phyloP scores from a whole-genome alignment of 2,329 filamentous ascomycete species.

The Pseudocercospora fuligena region DNA sequence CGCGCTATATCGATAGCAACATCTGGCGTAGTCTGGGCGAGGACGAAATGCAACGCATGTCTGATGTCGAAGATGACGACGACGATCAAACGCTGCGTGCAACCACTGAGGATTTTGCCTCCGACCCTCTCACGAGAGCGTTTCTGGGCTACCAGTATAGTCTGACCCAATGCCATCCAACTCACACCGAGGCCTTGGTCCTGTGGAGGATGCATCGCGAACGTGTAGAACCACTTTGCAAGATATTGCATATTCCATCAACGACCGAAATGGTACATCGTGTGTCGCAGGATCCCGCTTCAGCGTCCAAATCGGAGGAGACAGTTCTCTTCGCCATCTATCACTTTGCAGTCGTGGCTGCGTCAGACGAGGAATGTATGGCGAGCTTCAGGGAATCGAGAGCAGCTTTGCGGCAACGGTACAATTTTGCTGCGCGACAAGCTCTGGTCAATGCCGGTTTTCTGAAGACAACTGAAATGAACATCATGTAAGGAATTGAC shows the following conservation, averaged over 20 bases:
- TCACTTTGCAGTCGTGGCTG: constrained; percentile 59
- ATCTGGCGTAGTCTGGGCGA: constrained; percentile 27
- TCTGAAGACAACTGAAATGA: constrained; percentile 68
- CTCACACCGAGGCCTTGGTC: constrained; percentile 57
- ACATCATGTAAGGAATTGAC: constrained; percentile 51
- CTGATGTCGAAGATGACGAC: constrained; percentile 25
- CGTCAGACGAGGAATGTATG: constrained; percentile 52
- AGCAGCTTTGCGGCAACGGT: constrained; percentile 36
- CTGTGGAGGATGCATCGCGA: constrained; percentile 65
- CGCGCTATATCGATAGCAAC: constrained; percentile 46
- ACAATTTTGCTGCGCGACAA: constrained; percentile 59
- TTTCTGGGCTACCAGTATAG: constrained; percentile 22
- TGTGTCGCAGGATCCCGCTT: constrained; percentile 45
- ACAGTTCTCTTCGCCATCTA: constrained; percentile 65
- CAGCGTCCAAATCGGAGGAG: constrained; percentile 63
- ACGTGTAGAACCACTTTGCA: constrained; percentile 72
- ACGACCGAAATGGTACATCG: constrained; percentile 60
- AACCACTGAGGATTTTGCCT: constrained; percentile 25
- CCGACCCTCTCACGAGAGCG: constrained; percentile 30
- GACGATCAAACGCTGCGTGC: constrained; percentile 30
- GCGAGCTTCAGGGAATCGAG: constrained; percentile 53
- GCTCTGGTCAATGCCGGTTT: constrained; percentile 69
- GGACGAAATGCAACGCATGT: constrained; percentile 27
- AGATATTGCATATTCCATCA: constrained; percentile 68
- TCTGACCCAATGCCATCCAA: constrained; percentile 53